Evolutionary conservation across 2,329 filamentous ascomycete species (phyloP).

Genomic region (Penicillium sp.): DNA sequence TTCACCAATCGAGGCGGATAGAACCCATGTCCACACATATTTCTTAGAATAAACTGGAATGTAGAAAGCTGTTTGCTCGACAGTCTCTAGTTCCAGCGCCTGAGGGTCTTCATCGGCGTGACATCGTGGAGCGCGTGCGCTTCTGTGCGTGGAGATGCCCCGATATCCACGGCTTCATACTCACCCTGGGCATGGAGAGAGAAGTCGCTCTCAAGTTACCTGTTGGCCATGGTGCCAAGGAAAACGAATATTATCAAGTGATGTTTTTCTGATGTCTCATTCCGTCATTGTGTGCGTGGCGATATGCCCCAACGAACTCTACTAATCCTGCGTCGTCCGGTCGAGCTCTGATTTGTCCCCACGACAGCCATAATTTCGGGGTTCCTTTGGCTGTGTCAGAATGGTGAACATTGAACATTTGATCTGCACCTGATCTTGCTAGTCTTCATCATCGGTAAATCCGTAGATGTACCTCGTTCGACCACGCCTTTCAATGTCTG

Average conservation of each 20-base stretch:
- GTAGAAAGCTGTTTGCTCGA: background rate
- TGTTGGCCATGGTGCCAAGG: background rate
- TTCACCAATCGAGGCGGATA: slow-evolving; percentile 13
- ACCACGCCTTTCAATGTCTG: background rate
- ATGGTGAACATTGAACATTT: no score
- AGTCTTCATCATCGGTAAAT: background rate
- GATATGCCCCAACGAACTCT: background rate
- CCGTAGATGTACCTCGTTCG: background rate
- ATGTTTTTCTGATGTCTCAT: background rate
- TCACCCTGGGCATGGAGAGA: background rate
- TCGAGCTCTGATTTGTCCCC: background rate
- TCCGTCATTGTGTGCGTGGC: background rate
- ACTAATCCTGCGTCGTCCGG: background rate
- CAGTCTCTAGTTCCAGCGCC: background rate
- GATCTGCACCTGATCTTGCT: background rate
- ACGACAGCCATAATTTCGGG: background rate
- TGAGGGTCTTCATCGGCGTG: background rate
- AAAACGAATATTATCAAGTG: background rate
- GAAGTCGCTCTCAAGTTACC: background rate
- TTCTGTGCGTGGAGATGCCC: background rate
- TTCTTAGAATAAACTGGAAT: slow-evolving; percentile 6
- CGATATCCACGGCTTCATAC: background rate
- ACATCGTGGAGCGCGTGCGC: background rate
- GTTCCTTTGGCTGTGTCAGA: background rate
- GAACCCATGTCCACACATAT: slow-evolving; percentile 12